phyloP scores from a whole-genome alignment of 768 basidiomycete genomes.

The Leccinum truebloodii region DNA sequence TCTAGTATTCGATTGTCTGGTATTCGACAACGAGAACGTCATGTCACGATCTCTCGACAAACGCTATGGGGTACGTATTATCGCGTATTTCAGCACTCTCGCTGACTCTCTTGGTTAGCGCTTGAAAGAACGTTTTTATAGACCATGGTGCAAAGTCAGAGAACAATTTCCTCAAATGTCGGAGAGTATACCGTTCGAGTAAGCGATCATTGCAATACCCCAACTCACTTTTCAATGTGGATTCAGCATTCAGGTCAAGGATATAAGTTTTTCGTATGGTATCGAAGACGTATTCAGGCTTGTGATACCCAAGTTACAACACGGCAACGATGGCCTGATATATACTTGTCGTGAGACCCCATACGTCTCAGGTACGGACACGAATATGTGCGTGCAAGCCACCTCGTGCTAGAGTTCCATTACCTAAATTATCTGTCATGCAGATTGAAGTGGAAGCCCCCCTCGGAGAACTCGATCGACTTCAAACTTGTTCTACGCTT shows the following conservation, averaged over 20 bases:
- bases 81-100: background rate
- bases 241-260: slow-evolving; percentile 80
- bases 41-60: slow-evolving; percentile 83
- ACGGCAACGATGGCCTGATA: slow-evolving; percentile 94
- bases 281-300: slow-evolving; percentile 82
- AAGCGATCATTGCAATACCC: slow-evolving; percentile 31
- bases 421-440: slow-evolving; percentile 8
- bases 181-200: slow-evolving; percentile 79
- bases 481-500: slow-evolving; percentile 96
- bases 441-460: slow-evolving; percentile 98
- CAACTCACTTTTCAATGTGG: slow-evolving; percentile 9
- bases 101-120: slow-evolving; percentile 34
- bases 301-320: slow-evolving; percentile 83
- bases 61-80: slow-evolving; percentile 78
- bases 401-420: background rate
- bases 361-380: slow-evolving; percentile 83
- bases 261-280: slow-evolving; percentile 83
- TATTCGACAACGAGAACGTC: slow-evolving; percentile 81
- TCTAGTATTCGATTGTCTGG: slow-evolving; percentile 91
- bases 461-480: slow-evolving; percentile 96
- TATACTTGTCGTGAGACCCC: slow-evolving; percentile 89
- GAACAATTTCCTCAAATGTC: slow-evolving; percentile 67
- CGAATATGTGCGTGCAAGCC: slow-evolving; percentile 87
- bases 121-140: slow-evolving; percentile 78
- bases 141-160: slow-evolving; percentile 74